These are phyloP conservation scores for Aspergillus aculeatinus DNA, from an alignment of 2,329 filamentous ascomycete species.

Conservation along the genomic window DNA sequence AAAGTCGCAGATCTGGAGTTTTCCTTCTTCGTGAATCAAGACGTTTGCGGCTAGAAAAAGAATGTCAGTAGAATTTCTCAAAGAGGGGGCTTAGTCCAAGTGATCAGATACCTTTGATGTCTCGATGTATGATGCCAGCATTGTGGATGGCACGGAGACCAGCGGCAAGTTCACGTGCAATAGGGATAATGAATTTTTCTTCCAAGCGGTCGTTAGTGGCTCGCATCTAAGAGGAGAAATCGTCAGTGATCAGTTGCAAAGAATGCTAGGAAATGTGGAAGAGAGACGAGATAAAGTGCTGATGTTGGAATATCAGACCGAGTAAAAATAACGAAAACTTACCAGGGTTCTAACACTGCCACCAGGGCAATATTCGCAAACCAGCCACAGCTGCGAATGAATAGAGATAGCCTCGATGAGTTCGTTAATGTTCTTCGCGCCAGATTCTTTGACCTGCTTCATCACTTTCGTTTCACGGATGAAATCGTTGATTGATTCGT, in stretches of 20 bases:
- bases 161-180: slow-evolving; percentile 62
- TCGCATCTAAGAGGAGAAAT: slow-evolving; percentile 41
- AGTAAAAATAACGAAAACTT: slow-evolving; percentile 31
- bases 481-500: slow-evolving; percentile 55
- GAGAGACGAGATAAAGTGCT: not conserved
- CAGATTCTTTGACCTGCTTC: slow-evolving; percentile 61
- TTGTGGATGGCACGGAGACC: slow-evolving; percentile 63
- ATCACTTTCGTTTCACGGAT: slow-evolving; percentile 63
- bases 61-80: slow-evolving; percentile 7
- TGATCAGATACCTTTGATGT: slow-evolving; percentile 57
- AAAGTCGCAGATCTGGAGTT: slow-evolving; percentile 65
- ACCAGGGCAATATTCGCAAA: slow-evolving; percentile 66
- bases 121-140: slow-evolving; percentile 64
- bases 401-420: slow-evolving; percentile 64
- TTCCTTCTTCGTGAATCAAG: slow-evolving; percentile 62
- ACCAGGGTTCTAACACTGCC: slow-evolving; percentile 65
- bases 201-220: slow-evolving; percentile 52
- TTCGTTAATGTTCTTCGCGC: slow-evolving; percentile 63
- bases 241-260: not conserved
- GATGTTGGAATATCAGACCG: not conserved
- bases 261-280: slow-evolving; percentile 20
- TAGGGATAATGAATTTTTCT: slow-evolving; percentile 63
- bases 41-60: slow-evolving; percentile 56
- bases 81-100: no score
- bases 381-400: slow-evolving; percentile 65